These are phyloP conservation scores for Diaporthe sp. DNA, from an alignment of 2,329 filamentous ascomycete species.

Conservation along the genomic window DNA sequence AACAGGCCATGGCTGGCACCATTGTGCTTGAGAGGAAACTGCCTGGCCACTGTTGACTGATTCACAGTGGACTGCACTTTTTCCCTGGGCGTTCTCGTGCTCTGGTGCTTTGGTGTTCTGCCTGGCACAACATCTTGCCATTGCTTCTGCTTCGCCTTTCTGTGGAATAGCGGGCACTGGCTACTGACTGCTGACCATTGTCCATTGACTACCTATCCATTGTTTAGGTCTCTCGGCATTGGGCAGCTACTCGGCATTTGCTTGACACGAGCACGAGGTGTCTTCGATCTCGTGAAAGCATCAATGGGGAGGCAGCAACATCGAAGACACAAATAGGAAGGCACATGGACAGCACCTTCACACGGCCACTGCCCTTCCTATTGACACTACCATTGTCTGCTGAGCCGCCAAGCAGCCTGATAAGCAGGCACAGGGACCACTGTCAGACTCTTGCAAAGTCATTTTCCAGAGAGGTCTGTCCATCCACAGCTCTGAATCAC, in stretches of 20 bases:
- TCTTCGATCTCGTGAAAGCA: not conserved
- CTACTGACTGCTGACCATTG: not conserved
- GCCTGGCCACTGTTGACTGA: not conserved
- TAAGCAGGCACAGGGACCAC: not conserved
- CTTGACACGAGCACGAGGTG: not conserved
- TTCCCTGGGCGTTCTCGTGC: not conserved
- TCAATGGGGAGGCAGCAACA: not conserved
- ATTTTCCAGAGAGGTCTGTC: not conserved
- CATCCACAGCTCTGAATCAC: not conserved
- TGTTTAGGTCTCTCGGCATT: not conserved
- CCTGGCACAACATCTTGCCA: not conserved
- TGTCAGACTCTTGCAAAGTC: too few species aligned
- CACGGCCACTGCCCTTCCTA: not conserved
- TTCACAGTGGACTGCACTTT: not conserved
- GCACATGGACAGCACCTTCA: slow-evolving; percentile 8
- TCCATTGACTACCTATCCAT: not conserved
- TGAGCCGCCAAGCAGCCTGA: not conserved
- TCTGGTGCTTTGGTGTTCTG: not conserved
- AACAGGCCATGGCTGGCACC: not conserved
- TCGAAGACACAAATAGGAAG: not conserved
- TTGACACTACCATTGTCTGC: not conserved
- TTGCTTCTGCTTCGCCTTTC: not conserved
- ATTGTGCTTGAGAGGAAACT: not conserved
- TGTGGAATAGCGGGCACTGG: too few species aligned
- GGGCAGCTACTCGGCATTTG: not conserved